phyloP scores from a whole-genome alignment of 2,329 filamentous ascomycete genomes.

The Aureobasidium sp. region DNA sequence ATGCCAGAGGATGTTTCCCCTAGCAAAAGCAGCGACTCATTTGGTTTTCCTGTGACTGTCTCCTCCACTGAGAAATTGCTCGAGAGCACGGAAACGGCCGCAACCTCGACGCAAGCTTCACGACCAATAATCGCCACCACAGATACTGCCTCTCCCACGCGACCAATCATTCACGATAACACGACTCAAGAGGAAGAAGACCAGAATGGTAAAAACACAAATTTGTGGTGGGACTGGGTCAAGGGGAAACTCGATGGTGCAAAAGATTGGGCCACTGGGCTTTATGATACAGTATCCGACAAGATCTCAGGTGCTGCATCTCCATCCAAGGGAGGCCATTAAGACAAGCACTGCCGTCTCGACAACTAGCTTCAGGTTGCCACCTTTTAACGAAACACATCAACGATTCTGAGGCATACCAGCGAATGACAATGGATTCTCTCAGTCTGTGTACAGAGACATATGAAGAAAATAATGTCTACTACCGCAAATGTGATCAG shows the following conservation, averaged over 20 bases:
- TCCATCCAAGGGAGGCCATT: background rate
- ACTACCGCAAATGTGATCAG: too few relatives aligned
- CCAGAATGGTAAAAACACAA: conserved; percentile 19
- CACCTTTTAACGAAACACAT: too few relatives aligned
- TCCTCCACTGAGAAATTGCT: background rate
- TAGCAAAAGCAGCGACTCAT: background rate
- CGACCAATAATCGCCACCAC: background rate
- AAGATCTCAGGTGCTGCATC: background rate
- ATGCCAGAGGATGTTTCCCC: conserved; percentile 3
- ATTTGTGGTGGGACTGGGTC: conserved; percentile 28
- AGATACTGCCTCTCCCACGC: background rate
- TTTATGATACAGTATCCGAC: conserved; percentile 20
- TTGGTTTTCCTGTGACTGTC: too few relatives aligned
- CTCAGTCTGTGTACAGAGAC: too few relatives aligned
- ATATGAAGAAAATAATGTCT: too few relatives aligned
- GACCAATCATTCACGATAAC: conserved; percentile 17
- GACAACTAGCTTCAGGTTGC: too few relatives aligned
- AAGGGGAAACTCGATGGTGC: conserved; percentile 26
- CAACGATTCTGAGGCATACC: too few relatives aligned
- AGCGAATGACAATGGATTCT: too few relatives aligned
- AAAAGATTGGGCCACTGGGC: conserved; percentile 28
- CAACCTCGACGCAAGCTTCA: background rate
- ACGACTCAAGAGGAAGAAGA: conserved; percentile 19
- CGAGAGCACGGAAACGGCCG: background rate
- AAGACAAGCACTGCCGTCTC: too few relatives aligned